Percentiles rank a stretch among this genome's conserved stretches.
These are phyloP conservation scores for Aethionema arabicum DNA, from an alignment of 345 rosid species.

Conservation along the genomic window DNA sequence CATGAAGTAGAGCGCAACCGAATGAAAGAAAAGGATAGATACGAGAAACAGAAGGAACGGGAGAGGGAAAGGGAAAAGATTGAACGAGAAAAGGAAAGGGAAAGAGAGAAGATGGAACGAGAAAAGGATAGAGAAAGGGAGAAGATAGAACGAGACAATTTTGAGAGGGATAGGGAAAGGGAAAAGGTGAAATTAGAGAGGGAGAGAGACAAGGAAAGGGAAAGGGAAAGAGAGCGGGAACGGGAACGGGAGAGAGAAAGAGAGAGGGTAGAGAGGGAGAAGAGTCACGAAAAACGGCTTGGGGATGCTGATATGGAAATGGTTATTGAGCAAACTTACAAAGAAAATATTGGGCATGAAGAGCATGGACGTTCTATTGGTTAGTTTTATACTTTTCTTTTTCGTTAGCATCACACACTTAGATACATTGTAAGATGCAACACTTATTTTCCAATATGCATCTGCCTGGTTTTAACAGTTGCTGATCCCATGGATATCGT, in stretches of 20 bases:
- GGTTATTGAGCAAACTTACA: conserved; percentile 53
- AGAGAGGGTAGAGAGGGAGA: conserved; percentile 59
- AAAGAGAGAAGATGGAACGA: conserved; percentile 43
- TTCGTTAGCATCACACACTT: conserved; percentile 11
- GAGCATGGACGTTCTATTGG: conserved; percentile 65
- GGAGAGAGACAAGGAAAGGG: conserved; percentile 47
- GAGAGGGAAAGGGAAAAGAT: conserved; percentile 55
- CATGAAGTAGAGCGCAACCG: conserved; percentile 58
- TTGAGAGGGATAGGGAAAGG: conserved; percentile 49
- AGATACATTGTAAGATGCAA: neutral
- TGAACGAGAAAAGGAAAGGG: conserved; percentile 50
- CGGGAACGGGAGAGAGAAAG: conserved; percentile 41
- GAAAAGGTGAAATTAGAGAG: conserved; percentile 44
- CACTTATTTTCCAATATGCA: conserved; percentile 5
- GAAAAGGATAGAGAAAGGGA: conserved; percentile 71
- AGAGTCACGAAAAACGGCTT: conserved; percentile 61
- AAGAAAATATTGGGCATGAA: conserved; percentile 44
- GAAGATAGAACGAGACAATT: conserved; percentile 49
- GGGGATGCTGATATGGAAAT: conserved; percentile 57
- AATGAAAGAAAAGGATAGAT: conserved; percentile 70
- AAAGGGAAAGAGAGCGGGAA: conserved; percentile 33
- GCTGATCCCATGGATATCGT: conserved; percentile 82
- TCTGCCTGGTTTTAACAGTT: conserved; percentile 33
- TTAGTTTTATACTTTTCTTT: conserved; percentile 22
- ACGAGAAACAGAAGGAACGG: conserved; percentile 54